phyloP scores from a whole-genome alignment of 2,329 filamentous ascomycete genomes.

The Arthroderma uncinatum region DNA sequence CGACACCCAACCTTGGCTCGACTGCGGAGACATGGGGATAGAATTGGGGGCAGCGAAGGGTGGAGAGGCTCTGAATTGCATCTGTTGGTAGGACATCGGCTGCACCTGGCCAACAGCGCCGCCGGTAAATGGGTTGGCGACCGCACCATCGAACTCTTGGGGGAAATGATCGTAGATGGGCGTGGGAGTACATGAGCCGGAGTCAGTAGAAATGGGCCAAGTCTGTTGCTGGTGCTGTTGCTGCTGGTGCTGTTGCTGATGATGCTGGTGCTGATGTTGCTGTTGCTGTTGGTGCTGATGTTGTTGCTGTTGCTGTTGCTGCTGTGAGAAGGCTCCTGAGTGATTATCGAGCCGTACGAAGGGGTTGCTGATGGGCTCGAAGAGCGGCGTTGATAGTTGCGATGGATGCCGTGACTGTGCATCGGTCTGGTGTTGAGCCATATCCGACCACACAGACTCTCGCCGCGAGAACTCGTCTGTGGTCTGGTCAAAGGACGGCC shows the following conservation, averaged over 20 bases:
- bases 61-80: conserved; percentile 39
- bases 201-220: conserved; percentile 56
- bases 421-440: conserved; percentile 31
- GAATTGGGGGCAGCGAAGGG: conserved; percentile 37
- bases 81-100: conserved; percentile 29
- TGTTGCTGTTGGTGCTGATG: conserved; percentile 15
- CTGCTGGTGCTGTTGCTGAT: conserved; percentile 3
- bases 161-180: conserved; percentile 56
- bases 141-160: conserved; percentile 38
- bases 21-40: conserved; percentile 51
- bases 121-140: conserved; percentile 34
- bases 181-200: conserved; percentile 63
- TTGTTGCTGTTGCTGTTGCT: conserved; percentile 7
- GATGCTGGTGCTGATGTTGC: conserved; percentile 17
- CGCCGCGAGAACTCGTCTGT: conserved; percentile 42
- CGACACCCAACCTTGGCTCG: conserved; percentile 47
- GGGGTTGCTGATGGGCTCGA: conserved; percentile 38
- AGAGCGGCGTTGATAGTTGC: conserved; percentile 38
- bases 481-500: conserved; percentile 38
- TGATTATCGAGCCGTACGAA: conserved; percentile 38
- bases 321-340: conserved; percentile 30
- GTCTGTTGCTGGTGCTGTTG: conserved; percentile 36
- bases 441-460: conserved; percentile 42
- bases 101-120: conserved; percentile 33
- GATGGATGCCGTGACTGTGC: conserved; percentile 32